Evolutionary conservation across 1,284 basidiomycete genomes (phyloP), one percentile per base, ranked within the genome.

Genomic region (Pseudozyma sp.): DNA sequence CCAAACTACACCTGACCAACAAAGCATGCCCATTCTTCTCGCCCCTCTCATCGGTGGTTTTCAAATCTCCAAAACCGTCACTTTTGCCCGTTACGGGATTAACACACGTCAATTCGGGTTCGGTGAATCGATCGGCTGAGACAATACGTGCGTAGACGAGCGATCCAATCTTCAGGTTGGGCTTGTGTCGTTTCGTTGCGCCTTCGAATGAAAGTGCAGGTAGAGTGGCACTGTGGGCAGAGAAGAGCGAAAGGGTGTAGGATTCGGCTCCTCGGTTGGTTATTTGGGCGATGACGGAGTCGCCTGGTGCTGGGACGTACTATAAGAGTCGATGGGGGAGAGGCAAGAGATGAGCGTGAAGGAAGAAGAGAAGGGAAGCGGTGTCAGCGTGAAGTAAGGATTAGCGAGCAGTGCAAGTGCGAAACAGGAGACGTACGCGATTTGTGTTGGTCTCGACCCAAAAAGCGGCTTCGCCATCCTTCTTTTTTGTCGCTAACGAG

Each of bases 161-260:
- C 4, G 76, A 51, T 5, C 83, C 83, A 21, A 83, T 70, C n/a
- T 67, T 59, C 10, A 85, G 69, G 52, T 83, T 83, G 21, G 83
- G 83, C 40, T 76, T 77, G 59, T 82, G 76, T 13, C 83, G 74
- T 54, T 83, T 83, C 3, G 82, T 83, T 9, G 83, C 83, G 19
- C 83, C 83, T 55, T 84, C 81, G 38, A 85, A 85, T 14, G 78
- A 65, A 25, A 85, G 78, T 10, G 70, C 80, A 6, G 83, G 80
- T 3, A 85, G 63, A 10, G 75, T 78, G 25, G 76, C 77, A 2
- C 53, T 40, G 50, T 82, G 78, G 1, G 80, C 69, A 3, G 75
- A 68, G 47, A 77, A 77, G 18, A 85, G 75, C 13, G 82, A 64
- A 35, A 78, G 64, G 11, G 77, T 79, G 54, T 83, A 85, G 16